Evolutionary conservation across 202 grass and related monocot genomes (phyloP).

Genomic region (Saccharum hybrid): DNA sequence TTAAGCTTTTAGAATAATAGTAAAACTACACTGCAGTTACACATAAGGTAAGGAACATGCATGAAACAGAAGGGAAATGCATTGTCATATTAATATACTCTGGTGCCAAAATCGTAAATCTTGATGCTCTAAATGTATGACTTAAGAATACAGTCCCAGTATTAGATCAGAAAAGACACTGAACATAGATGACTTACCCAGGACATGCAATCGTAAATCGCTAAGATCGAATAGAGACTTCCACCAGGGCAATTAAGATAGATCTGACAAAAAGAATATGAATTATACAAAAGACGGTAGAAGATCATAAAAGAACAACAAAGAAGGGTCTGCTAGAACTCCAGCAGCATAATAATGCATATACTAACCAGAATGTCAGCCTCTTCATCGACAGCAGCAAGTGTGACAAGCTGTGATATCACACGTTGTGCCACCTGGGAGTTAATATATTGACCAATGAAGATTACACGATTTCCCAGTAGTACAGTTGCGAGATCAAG

Average conservation of each 20-base stretch:
- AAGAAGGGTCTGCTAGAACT: conserved; percentile 20
- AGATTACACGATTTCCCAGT: conserved; percentile 84
- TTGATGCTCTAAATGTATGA: conserved; percentile 23
- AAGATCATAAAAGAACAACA: conserved; percentile 6
- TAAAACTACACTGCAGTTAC: not conserved
- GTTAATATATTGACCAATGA: conserved; percentile 90
- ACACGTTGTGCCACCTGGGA: conserved; percentile 92
- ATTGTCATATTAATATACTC: not conserved
- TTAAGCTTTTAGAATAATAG: conserved; percentile 17
- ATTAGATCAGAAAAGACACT: conserved; percentile 8
- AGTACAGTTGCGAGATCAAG: conserved; percentile 79
- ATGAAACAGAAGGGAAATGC: conserved; percentile 25
- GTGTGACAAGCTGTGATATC: conserved; percentile 92
- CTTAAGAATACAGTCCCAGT: not conserved
- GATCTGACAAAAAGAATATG: conserved; percentile 58
- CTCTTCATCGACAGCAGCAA: conserved; percentile 83
- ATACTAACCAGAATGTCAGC: conserved; percentile 85
- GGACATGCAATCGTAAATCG: conserved; percentile 98
- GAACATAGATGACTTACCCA: conserved; percentile 65
- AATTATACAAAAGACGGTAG: conserved; percentile 20
- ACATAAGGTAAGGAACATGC: conserved; percentile 17
- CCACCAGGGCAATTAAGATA: conserved; percentile 92
- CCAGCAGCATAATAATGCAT: conserved; percentile 27
- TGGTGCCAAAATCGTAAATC: conserved; percentile 31
- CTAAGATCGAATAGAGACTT: conserved; percentile 89